These are phyloP conservation scores for Dendrocalamus latiflorus DNA, from an alignment of 202 grass and related monocot species.

Conservation along the genomic window DNA sequence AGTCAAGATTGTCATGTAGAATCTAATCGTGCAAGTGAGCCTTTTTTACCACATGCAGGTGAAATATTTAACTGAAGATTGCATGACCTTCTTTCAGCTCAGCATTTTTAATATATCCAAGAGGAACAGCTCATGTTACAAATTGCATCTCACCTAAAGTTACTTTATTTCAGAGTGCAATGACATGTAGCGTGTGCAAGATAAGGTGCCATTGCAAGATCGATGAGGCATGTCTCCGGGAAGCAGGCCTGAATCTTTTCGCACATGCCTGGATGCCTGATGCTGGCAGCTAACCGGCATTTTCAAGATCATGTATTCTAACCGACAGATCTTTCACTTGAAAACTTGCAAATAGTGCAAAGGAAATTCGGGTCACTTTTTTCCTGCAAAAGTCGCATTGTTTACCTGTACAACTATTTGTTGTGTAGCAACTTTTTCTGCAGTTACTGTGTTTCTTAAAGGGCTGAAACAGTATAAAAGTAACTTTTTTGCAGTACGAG, in stretches of 20 bases:
- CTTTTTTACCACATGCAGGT: not conserved
- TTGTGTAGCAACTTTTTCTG: not conserved
- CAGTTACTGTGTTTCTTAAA: not conserved
- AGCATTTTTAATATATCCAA: not conserved
- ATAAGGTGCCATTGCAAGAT: conserved; percentile 21
- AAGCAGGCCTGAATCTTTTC: not conserved
- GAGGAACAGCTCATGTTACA: conserved; percentile 26
- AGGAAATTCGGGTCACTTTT: not conserved
- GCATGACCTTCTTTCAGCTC: not conserved
- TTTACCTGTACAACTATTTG: not conserved
- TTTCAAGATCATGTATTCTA: not conserved
- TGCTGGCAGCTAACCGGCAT: conserved; percentile 2
- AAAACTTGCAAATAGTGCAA: conserved; percentile 2
- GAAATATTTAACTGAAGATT: conserved; percentile 6
- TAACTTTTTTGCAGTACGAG: not conserved
- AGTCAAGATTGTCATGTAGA: not conserved
- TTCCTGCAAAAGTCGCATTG: not conserved
- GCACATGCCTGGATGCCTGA: conserved; percentile 36
- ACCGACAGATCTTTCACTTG: not conserved
- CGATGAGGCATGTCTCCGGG: conserved; percentile 17
- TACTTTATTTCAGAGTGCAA: conserved; percentile 1
- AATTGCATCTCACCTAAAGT: conserved; percentile 6
- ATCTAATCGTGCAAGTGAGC: not conserved
- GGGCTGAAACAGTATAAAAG: not conserved
- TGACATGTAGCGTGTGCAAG: not conserved